Evolutionary conservation across 1,284 basidiomycete species (phyloP).

Genomic region (Sutorius eximius): DNA sequence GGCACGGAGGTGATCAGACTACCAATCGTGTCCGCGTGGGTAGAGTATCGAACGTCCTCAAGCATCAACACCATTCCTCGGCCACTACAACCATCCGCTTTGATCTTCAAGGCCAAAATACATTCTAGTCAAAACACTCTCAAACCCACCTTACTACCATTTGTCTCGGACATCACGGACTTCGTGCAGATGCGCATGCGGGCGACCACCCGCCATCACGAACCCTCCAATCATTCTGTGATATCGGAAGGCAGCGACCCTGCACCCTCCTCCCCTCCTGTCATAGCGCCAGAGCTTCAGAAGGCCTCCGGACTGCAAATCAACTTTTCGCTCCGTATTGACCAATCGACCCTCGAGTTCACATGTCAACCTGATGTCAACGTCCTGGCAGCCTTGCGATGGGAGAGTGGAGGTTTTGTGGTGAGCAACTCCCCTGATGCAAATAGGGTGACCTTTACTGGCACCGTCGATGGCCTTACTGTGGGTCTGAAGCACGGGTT

Average conservation of each 20-base stretch:
- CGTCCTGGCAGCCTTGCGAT: constrained; percentile 80
- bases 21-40: constrained; percentile 82
- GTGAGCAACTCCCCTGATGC: constrained; percentile 73
- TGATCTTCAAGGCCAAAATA: constrained; percentile 78
- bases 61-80: constrained; percentile 31
- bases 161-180: constrained; percentile 71
- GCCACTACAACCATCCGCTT: constrained; percentile 49
- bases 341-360: constrained; percentile 80
- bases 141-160: constrained; percentile 78
- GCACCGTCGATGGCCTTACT: constrained; percentile 77
- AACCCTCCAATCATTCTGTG: background rate
- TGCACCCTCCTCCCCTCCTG: constrained; percentile 10
- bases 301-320: constrained; percentile 61
- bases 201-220: constrained; percentile 25
- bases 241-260: constrained; percentile 2
- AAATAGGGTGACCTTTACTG: constrained; percentile 69
- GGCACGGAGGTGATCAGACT: constrained; percentile 69
- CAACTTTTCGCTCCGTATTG: constrained; percentile 84
- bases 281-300: constrained; percentile 13
- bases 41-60: constrained; percentile 69
- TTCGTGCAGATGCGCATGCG: constrained; percentile 67
- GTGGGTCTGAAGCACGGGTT: constrained; percentile 80
- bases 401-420: constrained; percentile 90
- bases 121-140: constrained; percentile 86
- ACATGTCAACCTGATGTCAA: constrained; percentile 89